phyloP scores from a whole-genome alignment of 768 basidiomycete species.

The Termitomyces sp. region DNA sequence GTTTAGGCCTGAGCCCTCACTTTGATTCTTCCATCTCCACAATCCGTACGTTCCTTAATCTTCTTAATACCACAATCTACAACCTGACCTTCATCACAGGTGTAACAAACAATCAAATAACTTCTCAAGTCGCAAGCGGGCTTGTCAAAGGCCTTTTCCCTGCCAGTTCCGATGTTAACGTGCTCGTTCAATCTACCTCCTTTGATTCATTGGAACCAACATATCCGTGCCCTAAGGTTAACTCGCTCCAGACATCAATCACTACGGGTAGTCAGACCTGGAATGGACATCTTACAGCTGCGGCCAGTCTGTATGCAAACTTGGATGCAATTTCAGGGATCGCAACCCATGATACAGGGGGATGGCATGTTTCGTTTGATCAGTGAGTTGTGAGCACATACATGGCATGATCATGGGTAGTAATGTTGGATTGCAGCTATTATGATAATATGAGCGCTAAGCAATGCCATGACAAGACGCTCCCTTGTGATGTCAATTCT shows the following conservation, averaged over 20 bases:
- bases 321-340: conserved; percentile 41
- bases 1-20: conserved; percentile 27
- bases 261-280: conserved; percentile 33
- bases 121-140: conserved; percentile 46
- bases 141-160: conserved; percentile 43
- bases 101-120: conserved; percentile 48
- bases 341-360: conserved; percentile 28
- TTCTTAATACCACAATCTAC: neutral
- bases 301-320: conserved; percentile 32
- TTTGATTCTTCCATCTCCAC: conserved; percentile 26
- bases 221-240: conserved; percentile 34
- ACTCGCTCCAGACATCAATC: conserved; percentile 25
- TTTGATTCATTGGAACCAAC: conserved; percentile 46
- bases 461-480: conserved; percentile 38
- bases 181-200: conserved; percentile 30
- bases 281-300: conserved; percentile 34
- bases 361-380: conserved; percentile 47
- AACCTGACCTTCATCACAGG: conserved; percentile 18
- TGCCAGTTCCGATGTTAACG: conserved; percentile 23
- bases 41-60: conserved; percentile 27
- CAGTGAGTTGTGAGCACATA: conserved; percentile 28
- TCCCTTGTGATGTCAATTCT: conserved; percentile 41
- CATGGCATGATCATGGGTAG: neutral
- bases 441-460: conserved; percentile 49
- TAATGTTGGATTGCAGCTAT: conserved; percentile 25